Conservation (phyloP, 805 yeast genomes). For the Maudiozyma barnettii region DNA sequence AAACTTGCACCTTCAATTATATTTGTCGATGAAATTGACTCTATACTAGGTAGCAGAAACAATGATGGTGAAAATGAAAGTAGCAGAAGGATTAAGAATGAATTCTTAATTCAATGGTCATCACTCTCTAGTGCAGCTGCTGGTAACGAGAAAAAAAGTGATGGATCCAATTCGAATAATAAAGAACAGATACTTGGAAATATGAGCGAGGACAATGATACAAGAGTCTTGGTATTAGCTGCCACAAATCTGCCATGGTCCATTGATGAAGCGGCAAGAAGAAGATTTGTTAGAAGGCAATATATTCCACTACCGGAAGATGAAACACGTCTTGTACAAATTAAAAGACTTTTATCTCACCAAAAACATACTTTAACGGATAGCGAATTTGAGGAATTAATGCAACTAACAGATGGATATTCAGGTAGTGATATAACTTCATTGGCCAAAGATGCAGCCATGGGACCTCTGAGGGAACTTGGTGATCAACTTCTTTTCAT, state of each 20-base stretch:
- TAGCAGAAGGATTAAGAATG: conserved; percentile 82
- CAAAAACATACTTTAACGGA: conserved; percentile 65
- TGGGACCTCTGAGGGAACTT: conserved; percentile 88
- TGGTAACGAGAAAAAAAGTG: conserved; percentile 40
- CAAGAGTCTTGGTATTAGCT: conserved; percentile 79
- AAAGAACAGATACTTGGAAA: background rate
- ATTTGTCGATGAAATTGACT: conserved; percentile 93
- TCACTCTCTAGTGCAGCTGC: conserved; percentile 83
- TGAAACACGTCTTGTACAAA: conserved; percentile 67
- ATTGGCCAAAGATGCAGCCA: conserved; percentile 91
- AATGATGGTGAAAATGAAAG: conserved; percentile 63
- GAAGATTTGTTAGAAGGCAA: conserved; percentile 84
- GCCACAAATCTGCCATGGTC: conserved; percentile 97
- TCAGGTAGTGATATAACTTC: conserved; percentile 94
- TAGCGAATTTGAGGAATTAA: conserved; percentile 50
- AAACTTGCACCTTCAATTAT: conserved; percentile 87
- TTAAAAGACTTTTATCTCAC: conserved; percentile 53
- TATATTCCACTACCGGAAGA: conserved; percentile 90
- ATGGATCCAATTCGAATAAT: conserved; percentile 5
- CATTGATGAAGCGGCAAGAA: conserved; percentile 91
- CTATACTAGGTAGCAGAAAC: conserved; percentile 68
- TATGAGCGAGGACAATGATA: conserved; percentile 25
- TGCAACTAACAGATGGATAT: conserved; percentile 64
- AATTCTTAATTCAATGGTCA: conserved; percentile 91
- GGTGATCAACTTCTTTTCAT: conserved; percentile 72